These are phyloP conservation scores for Trichoderma aggressivum DNA, from an alignment of 2,329 filamentous ascomycete genomes.

Conservation along the genomic window DNA sequence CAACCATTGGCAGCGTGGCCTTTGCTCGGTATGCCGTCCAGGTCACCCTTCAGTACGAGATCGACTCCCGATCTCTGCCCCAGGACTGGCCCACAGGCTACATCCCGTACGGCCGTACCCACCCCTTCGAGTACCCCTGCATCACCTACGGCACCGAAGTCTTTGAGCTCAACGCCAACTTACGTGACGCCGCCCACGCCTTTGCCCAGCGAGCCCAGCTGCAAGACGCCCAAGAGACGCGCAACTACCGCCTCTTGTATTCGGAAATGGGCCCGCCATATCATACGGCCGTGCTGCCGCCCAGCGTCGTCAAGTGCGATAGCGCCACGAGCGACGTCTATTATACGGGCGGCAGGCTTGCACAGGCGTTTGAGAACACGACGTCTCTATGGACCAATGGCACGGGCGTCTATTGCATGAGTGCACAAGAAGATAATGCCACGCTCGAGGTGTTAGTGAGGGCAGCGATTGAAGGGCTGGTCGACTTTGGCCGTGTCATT, in stretches of 20 bases:
- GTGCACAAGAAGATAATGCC: constrained; percentile 70
- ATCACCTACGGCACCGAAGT: constrained; percentile 67
- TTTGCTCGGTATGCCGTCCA: constrained; percentile 69
- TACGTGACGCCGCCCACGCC: constrained; percentile 51
- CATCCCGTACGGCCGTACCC: constrained; percentile 57
- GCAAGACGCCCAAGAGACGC: constrained; percentile 47
- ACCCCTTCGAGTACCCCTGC: constrained; percentile 55
- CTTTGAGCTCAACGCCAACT: constrained; percentile 60
- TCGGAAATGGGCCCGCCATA: constrained; percentile 39
- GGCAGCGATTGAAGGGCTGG: constrained; percentile 51
- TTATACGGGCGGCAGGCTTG: constrained; percentile 59
- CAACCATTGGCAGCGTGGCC: constrained; percentile 63
- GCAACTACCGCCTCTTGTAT: constrained; percentile 55
- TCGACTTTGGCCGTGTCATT: constrained; percentile 66
- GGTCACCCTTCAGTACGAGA: constrained; percentile 72
- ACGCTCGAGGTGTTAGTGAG: constrained; percentile 63
- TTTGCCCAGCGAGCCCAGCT: constrained; percentile 53
- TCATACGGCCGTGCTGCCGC: constrained; percentile 42
- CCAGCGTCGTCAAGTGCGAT: constrained; percentile 62
- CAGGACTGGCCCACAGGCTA: constrained; percentile 65
- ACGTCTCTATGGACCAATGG: constrained; percentile 65
- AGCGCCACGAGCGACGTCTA: constrained; percentile 70
- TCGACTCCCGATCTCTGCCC: constrained; percentile 67
- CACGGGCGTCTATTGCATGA: constrained; percentile 65
- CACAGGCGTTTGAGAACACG: constrained; percentile 62